A percentile compares a stretch with the other conserved stretches of the same genome.
Conservation (phyloP, 2,329 filamentous ascomycete species). For the Phyllosticta citribraziliensis region DNA sequence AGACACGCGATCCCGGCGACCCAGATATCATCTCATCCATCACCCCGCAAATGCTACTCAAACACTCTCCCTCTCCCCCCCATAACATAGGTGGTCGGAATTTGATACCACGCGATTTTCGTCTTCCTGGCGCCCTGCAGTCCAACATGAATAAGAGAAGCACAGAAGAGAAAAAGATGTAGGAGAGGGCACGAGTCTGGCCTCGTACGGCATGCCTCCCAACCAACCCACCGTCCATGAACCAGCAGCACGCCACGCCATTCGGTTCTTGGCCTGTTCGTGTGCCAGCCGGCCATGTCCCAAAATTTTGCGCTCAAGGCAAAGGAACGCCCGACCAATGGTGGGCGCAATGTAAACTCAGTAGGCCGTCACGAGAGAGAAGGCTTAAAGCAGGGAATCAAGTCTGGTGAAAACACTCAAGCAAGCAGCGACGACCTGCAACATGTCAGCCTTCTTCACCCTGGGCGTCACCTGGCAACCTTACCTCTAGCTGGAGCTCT, state of each 20-base stretch:
- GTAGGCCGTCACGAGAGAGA: neutral
- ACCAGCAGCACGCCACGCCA: neutral
- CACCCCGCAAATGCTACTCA: slow-evolving; percentile 4
- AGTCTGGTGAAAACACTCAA: slow-evolving; percentile 95
- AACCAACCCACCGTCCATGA: neutral
- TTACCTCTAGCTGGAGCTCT: slow-evolving; percentile 90
- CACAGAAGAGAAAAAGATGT: slow-evolving; percentile 5
- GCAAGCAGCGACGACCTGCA: slow-evolving; percentile 76
- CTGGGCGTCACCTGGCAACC: slow-evolving; percentile 17
- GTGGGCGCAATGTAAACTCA: neutral
- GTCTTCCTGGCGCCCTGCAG: slow-evolving; percentile 6
- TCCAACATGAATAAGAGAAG: neutral
- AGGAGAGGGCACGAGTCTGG: neutral
- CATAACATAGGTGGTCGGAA: slow-evolving; percentile 1
- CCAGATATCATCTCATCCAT: slow-evolving; percentile 4
- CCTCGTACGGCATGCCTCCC: neutral
- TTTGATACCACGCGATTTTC: slow-evolving; percentile 5
- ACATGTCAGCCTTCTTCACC: slow-evolving; percentile 16
- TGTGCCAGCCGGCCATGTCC: neutral
- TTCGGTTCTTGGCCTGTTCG: neutral
- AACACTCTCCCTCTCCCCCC: too few relatives aligned
- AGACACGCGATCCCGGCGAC: neutral
- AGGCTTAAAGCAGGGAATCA: slow-evolving; percentile 74
- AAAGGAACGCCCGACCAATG: neutral
- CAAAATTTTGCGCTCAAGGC: neutral